phyloP scores from a whole-genome alignment of 768 basidiomycete genomes.

The Mycena venus region DNA sequence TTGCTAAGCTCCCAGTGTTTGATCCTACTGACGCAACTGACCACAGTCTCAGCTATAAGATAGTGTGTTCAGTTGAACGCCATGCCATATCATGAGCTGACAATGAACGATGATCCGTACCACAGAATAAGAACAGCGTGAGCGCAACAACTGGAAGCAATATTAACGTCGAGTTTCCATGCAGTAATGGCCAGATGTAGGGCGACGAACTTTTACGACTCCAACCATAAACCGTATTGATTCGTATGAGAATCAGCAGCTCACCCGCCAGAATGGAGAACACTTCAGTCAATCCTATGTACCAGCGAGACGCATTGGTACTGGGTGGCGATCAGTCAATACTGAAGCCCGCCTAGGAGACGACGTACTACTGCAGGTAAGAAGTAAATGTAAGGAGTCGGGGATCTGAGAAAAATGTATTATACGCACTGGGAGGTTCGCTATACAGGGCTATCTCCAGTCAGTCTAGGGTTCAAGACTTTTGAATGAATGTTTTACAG shows the following conservation, averaged over 20 bases:
- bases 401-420: background rate
- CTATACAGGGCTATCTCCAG: constrained; percentile 4
- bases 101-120: background rate
- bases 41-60: constrained; percentile 1
- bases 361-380: background rate
- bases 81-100: background rate
- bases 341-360: background rate
- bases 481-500: background rate
- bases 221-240: constrained; percentile 13
- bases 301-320: constrained; percentile 1
- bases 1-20: background rate
- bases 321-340: background rate
- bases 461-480: background rate
- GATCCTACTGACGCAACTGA: background rate
- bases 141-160: constrained; percentile 2
- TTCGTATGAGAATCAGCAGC: constrained; percentile 4
- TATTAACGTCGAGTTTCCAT: background rate
- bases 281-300: constrained; percentile 6
- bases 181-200: background rate
- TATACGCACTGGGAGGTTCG: constrained; percentile 1
- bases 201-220: background rate
- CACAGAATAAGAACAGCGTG: constrained; percentile 5
- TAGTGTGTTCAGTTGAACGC: background rate
- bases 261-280: constrained; percentile 4
- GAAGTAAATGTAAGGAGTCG: background rate